Base-by-base conservation (phyloP, 345 rosid genomes). In the Excoecaria cochinchinensis region DNA sequence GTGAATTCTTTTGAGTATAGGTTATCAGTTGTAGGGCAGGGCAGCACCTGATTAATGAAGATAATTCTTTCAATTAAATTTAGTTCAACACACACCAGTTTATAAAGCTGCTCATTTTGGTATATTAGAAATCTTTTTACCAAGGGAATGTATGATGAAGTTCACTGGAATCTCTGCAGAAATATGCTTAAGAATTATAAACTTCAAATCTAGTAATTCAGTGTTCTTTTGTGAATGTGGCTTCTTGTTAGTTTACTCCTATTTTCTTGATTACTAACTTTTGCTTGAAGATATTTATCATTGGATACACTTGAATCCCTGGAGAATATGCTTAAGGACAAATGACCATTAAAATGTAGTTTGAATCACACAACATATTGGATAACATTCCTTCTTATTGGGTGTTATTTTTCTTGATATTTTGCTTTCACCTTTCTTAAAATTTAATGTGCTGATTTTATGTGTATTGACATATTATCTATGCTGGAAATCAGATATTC, bases 401-500 rank as follows among this genome's bases (percentile, higher is more conserved):
- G 25, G 17, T 21, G 21, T 24, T 67, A 1, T 48, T 25, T 48
- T 14, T 48, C 39, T 46, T 46, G 42, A 48, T 22, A 66, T 68
- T 6, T 69, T 5, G 4, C 74, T 55, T 38, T 67, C 4, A 8
- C 70, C 17, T 66, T 46, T 39, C 19, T 46, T 44, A 16, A 40
- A 59, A 44, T 68, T 70, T 74, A 46, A 17, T 67, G 14, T 48
- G 17, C 3, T 56, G 53, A 50, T 71, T 77, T 70, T 11, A 13
- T 46, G 69, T 66, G 57, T 31, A 53, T 82, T 78, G 64, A 66
- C 36, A 22, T 55, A 10, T 60, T 63, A 71, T 39, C 71, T 78
- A 25, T 50, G 48, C 69, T 77, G 78, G 76, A 74, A 79, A 67
- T 52, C 89, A 91, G 97, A 85, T 89, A 44, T 89, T 91, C 80